Evolutionary conservation across 2,329 filamentous ascomycete species (phyloP), one percentile per base, ranked within the genome.

Genomic region (Microcyclospora pomicola): DNA sequence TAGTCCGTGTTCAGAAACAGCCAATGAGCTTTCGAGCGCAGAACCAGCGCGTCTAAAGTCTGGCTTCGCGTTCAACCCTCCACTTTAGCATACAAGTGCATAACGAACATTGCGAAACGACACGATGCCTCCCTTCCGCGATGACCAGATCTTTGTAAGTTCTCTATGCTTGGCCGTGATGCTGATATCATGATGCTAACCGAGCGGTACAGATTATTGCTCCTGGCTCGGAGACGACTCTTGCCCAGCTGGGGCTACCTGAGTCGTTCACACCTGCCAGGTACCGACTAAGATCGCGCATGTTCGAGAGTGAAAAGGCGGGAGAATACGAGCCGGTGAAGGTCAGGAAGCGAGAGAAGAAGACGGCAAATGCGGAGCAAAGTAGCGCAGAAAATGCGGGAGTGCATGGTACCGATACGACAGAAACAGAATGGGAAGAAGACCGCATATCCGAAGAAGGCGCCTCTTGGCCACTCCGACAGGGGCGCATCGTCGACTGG

Each of bases 201-300:
- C 19, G 19, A 24, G 4, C 19, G 7, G 19, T 14, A 15, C 40
- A 57, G 54, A 67, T 87, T 58, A 77, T 87, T 63, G 80, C 79
- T 60, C 81, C 82, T 27, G 87, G 87, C 56, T 94, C 86, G 59
- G 79, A 82, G 63, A 88, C 80, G 47, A 94, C 86, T 42, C 76
- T 93, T 65, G 87, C 86, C 49, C 86, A 94, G 71, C 73, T 94
- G 31, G 87, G 87, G 36, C 80, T 91, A 51, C 79, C 77, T 51
- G 87, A 95, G 66, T 78, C 75, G n/a, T 80, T 96, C 60, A 93
- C 87, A 28, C 87, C 86, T 32, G 85, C 91, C n/a, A 73, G 78
- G 44, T 75, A 83, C 59, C 82, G 86, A 49, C 74, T 96, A 49
- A 77, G 82, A 27, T 95, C 88, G 61, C 81, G 91, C 66, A 94